Percentiles rank a stretch among this genome's conserved stretches.
Evolutionary conservation across 202 grass and related monocot genomes (phyloP).

Genomic region (Schoenoplectus triqueter): DNA sequence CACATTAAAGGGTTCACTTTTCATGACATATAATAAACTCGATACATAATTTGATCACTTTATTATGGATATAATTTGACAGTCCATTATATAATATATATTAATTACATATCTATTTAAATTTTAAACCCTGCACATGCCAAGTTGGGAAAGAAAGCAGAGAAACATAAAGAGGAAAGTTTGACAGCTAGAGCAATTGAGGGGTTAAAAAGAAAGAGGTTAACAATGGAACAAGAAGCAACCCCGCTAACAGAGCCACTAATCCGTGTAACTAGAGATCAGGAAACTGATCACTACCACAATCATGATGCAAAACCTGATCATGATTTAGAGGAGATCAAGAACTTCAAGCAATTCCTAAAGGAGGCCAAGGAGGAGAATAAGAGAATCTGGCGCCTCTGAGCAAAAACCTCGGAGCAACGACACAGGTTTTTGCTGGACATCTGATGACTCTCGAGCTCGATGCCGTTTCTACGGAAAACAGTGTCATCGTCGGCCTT

Average conservation of each 20-base stretch:
- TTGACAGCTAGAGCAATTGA: neutral
- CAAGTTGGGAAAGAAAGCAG: neutral
- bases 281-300: neutral
- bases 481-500: slow-evolving; percentile 69
- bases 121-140: neutral
- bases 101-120: no score
- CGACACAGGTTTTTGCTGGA: slow-evolving; percentile 63
- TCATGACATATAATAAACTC: no score
- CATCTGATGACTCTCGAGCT: slow-evolving; percentile 82
- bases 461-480: slow-evolving; percentile 78
- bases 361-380: slow-evolving; percentile 55
- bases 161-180: neutral
- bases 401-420: slow-evolving; percentile 43
- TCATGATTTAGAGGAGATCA: slow-evolving; percentile 58
- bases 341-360: slow-evolving; percentile 45
- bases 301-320: neutral
- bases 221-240: neutral
- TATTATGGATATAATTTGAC: no score
- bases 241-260: neutral
- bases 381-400: slow-evolving; percentile 50
- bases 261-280: neutral
- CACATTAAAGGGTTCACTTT: no score
- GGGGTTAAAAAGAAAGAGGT: neutral
- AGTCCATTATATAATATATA: no score
- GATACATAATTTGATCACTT: no score